These are phyloP conservation scores for Passalora sequoiae DNA, from an alignment of 2,329 filamentous ascomycete species.

Conservation along the genomic window DNA sequence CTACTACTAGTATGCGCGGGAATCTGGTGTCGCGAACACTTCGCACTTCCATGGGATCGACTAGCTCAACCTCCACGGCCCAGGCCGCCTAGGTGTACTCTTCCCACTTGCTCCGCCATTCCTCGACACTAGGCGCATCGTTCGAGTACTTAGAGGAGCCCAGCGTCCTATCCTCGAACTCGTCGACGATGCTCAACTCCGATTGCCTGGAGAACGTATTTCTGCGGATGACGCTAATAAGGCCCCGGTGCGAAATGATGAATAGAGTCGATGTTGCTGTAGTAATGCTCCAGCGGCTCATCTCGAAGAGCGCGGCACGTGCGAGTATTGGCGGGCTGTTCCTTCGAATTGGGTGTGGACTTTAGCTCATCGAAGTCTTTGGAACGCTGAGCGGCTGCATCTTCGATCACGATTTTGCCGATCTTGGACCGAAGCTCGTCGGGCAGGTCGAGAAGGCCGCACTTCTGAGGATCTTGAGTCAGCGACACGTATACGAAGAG, in stretches of 20 bases:
- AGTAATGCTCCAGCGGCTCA: background rate
- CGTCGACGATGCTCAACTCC: background rate
- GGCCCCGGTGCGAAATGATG: background rate
- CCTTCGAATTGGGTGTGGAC: background rate
- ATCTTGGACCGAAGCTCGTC: slow-evolving; percentile 1
- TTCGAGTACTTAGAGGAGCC: background rate
- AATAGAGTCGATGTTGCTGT: background rate
- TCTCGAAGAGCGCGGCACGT: background rate
- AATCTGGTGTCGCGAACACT: background rate
- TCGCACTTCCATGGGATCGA: too few relatives aligned
- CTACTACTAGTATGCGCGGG: background rate
- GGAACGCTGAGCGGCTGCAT: background rate
- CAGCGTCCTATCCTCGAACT: background rate
- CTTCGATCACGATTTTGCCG: background rate
- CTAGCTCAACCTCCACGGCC: background rate
- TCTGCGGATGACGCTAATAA: too few relatives aligned
- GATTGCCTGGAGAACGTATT: background rate
- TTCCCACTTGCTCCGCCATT: background rate
- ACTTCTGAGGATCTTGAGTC: too few relatives aligned
- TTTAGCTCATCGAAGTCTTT: background rate
- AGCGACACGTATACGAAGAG: too few relatives aligned
- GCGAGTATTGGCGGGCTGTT: background rate
- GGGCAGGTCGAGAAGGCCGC: slow-evolving; percentile 2
- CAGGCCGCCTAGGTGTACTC: background rate
- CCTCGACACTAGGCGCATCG: background rate